These are phyloP conservation scores for Theobroma cacao DNA, from an alignment of 345 rosid species.

Conservation along the genomic window DNA sequence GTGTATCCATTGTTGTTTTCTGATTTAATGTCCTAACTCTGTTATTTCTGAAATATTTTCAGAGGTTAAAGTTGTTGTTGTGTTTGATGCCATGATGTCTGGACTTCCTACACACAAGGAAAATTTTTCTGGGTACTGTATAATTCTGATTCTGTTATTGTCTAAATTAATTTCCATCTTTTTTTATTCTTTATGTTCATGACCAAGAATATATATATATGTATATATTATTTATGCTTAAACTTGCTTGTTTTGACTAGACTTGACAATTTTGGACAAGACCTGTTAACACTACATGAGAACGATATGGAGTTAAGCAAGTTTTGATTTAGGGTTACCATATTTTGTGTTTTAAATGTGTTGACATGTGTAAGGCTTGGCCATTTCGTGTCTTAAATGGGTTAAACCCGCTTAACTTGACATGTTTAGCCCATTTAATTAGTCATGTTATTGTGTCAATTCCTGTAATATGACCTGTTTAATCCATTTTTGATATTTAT, in stretches of 20 bases:
- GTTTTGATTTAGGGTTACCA: too few relatives aligned
- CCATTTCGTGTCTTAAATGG: too few relatives aligned
- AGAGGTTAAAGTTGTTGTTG: constrained; percentile 95
- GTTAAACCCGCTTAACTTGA: too few relatives aligned
- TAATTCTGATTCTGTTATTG: neutral
- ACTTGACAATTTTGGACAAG: too few relatives aligned
- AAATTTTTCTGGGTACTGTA: constrained; percentile 60
- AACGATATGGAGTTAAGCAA: too few relatives aligned
- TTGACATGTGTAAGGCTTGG: too few relatives aligned
- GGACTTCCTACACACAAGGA: constrained; percentile 91
- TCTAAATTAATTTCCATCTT: neutral
- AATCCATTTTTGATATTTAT: too few relatives aligned
- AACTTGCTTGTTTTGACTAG: constrained; percentile 2
- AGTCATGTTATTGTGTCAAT: too few relatives aligned
- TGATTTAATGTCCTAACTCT: constrained; percentile 2
- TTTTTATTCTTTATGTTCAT: neutral
- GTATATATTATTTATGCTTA: neutral
- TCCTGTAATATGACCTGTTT: too few relatives aligned
- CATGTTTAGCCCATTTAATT: too few relatives aligned
- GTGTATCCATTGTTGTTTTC: neutral
- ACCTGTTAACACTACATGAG: too few relatives aligned
- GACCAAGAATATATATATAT: neutral
- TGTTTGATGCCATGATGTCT: constrained; percentile 94
- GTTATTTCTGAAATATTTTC: constrained; percentile 27
- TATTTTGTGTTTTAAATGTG: too few relatives aligned